A percentile compares a stretch with the other conserved stretches of the same genome.
Conservation (phyloP, 345 rosid species). For the Aurinia saxatilis region DNA sequence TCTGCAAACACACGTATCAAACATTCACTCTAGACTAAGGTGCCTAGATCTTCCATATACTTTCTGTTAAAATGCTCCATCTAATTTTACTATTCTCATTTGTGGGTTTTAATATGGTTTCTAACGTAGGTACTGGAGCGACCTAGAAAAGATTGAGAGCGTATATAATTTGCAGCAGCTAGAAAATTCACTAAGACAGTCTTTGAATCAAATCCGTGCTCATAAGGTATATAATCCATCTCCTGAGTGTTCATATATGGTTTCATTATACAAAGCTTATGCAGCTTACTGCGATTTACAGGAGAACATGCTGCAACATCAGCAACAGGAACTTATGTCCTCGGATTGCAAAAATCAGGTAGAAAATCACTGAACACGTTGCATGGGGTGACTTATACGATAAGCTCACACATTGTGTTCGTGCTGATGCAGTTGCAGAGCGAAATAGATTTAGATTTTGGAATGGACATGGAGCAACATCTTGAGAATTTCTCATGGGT, state of each 20-base stretch:
- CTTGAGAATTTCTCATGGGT: constrained; percentile 50
- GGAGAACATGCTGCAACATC: constrained; percentile 16
- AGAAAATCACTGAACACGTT: too few species aligned
- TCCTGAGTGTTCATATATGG: background rate
- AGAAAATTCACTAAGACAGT: constrained; percentile 51
- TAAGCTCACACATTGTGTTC: background rate
- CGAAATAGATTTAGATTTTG: constrained; percentile 40
- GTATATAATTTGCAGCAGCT: constrained; percentile 46
- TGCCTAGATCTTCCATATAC: constrained; percentile 12
- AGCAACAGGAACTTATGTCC: constrained; percentile 35
- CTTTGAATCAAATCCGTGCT: constrained; percentile 38
- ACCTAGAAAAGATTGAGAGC: constrained; percentile 41
- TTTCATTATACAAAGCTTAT: constrained; percentile 8
- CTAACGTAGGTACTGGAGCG: constrained; percentile 45
- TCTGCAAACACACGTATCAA: constrained; percentile 45
- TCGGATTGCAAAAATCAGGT: constrained; percentile 46
- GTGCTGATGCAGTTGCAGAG: constrained; percentile 24
- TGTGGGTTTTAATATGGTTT: constrained; percentile 9
- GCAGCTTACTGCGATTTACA: background rate
- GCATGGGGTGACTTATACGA: too few species aligned
- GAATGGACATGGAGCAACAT: constrained; percentile 50
- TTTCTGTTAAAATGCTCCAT: background rate
- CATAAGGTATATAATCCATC: constrained; percentile 41
- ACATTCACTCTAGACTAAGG: constrained; percentile 53
- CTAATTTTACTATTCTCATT: background rate